Percentiles rank a stretch among this genome's conserved stretches.
Conservation (phyloP, 768 basidiomycete genomes). For the Panaeolus cyanescens region DNA sequence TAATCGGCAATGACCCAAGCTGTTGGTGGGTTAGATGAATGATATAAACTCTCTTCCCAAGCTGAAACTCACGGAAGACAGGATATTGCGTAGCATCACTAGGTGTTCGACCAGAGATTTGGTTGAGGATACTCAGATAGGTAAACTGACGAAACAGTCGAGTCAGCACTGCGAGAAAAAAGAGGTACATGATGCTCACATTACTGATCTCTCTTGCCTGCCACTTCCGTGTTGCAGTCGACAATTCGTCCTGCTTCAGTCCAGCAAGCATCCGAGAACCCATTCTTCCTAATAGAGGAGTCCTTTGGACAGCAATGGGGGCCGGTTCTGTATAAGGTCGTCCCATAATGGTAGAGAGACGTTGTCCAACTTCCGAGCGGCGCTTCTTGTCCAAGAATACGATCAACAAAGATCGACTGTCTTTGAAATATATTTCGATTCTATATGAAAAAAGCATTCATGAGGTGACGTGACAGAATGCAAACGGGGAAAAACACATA, state of each 20-base stretch:
- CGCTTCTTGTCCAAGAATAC: conserved; percentile 76
- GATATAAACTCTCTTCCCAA: background rate
- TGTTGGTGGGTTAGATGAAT: conserved; percentile 25
- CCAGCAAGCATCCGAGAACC: conserved; percentile 52
- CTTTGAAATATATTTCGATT: conserved; percentile 90
- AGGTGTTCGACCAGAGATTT: conserved; percentile 89
- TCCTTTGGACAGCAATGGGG: conserved; percentile 41
- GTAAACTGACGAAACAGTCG: conserved; percentile 63
- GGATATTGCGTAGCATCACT: conserved; percentile 96
- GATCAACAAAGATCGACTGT: conserved; percentile 83
- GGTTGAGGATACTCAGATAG: conserved; percentile 87
- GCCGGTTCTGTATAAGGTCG: conserved; percentile 41
- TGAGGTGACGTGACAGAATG: background rate
- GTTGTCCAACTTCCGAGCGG: conserved; percentile 59
- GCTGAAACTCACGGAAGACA: conserved; percentile 67
- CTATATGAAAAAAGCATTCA: conserved; percentile 37
- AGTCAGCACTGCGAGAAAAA: background rate
- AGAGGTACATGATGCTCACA: conserved; percentile 41
- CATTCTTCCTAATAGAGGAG: conserved; percentile 55
- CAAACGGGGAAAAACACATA: conserved; percentile 40
- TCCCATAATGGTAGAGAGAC: conserved; percentile 49
- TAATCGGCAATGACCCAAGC: conserved; percentile 94
- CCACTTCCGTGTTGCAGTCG: conserved; percentile 80
- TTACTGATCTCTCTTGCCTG: conserved; percentile 91
- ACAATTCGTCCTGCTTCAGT: conserved; percentile 60